Conservation (phyloP, 2,329 filamentous ascomycete genomes). For the Neodidymelliopsis sp. region DNA sequence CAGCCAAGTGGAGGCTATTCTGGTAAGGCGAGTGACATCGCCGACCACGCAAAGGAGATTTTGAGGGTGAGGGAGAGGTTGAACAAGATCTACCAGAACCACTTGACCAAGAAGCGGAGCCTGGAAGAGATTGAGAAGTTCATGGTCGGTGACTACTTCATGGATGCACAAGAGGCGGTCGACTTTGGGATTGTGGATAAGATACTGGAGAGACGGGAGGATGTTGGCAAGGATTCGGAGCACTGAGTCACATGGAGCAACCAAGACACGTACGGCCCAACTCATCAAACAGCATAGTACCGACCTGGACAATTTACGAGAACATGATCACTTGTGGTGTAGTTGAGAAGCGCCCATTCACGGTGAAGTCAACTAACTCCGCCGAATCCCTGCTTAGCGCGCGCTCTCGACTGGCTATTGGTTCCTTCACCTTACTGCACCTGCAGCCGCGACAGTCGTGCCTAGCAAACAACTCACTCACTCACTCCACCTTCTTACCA, state of each 20-base stretch:
- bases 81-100: constrained; percentile 87
- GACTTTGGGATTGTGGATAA: constrained; percentile 92
- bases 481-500: background rate
- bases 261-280: background rate
- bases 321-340: background rate
- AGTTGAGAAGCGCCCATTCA: constrained; percentile 1
- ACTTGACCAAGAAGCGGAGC: constrained; percentile 80
- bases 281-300: background rate
- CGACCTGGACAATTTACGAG: background rate
- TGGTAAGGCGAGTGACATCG: constrained; percentile 78
- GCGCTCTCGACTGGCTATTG: no score
- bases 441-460: background rate
- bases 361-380: constrained; percentile 1
- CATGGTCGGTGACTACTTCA: constrained; percentile 97
- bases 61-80: constrained; percentile 82
- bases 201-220: constrained; percentile 73
- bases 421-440: no score
- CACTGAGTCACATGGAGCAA: constrained; percentile 12
- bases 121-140: constrained; percentile 87
- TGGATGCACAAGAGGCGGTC: constrained; percentile 86
- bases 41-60: constrained; percentile 98
- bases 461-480: constrained; percentile 7
- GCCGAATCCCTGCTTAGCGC: constrained; percentile 14
- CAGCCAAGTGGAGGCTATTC: constrained; percentile 82
- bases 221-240: constrained; percentile 50